phyloP scores from a whole-genome alignment of 306 rosid genomes.

The Begonia loranthoides region DNA sequence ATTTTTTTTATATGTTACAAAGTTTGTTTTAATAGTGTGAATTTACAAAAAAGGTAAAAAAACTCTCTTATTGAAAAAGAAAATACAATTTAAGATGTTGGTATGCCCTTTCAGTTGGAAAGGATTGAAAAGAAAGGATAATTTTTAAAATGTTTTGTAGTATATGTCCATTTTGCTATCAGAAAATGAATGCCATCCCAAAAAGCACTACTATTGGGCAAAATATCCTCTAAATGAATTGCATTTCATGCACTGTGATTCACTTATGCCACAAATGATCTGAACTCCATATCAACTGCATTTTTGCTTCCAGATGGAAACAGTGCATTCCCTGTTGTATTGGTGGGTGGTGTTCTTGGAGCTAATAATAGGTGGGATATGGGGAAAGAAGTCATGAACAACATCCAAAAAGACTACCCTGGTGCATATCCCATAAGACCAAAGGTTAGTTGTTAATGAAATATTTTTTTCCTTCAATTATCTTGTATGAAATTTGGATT shows the following conservation, averaged over 20 bases:
- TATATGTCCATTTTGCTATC: too few relatives aligned
- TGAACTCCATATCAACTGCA: background rate
- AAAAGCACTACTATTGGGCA: too few relatives aligned
- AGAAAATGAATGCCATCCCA: too few relatives aligned
- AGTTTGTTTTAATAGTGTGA: background rate
- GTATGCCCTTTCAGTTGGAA: too few relatives aligned
- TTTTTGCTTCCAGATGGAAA: conserved; percentile 52
- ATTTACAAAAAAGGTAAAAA: background rate
- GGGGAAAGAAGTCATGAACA: conserved; percentile 63
- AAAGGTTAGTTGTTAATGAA: conserved; percentile 24
- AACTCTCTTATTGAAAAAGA: background rate
- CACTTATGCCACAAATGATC: too few relatives aligned
- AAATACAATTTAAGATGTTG: too few relatives aligned
- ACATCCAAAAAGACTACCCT: conserved; percentile 48
- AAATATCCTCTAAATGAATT: too few relatives aligned
- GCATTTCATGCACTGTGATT: too few relatives aligned
- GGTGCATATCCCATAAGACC: conserved; percentile 64
- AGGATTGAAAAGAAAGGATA: too few relatives aligned
- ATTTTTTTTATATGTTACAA: background rate
- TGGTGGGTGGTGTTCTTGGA: conserved; percentile 99
- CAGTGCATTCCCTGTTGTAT: conserved; percentile 55
- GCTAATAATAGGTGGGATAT: conserved; percentile 84
- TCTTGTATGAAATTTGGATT: background rate
- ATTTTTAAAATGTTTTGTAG: too few relatives aligned
- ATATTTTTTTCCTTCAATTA: background rate